Evolutionary conservation across 106 monocot species (phyloP), one percentile per base, ranked within the genome.

Genomic region (Ottelia alismoides): DNA sequence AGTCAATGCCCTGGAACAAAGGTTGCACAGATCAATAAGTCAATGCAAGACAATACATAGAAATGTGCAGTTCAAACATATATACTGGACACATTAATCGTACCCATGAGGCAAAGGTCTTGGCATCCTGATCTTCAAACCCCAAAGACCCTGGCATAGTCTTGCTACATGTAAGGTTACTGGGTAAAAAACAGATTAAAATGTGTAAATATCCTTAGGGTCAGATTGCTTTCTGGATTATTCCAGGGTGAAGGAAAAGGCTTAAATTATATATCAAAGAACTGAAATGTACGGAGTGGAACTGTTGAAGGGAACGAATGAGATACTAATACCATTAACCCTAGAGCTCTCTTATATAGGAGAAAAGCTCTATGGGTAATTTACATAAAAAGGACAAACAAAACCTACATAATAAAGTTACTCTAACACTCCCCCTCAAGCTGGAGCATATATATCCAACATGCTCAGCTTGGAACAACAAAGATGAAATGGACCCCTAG

Each of bases 101-200:
- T 80, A 93, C 92, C 87, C 92, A 93, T 40, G 80, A 72, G 31
- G 80, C 74, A 60, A 83, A 87, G 5, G 83, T 93, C 50, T 80
- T 87, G 28, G 79, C 76, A 71, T 93, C 92, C 26, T 80, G 83
- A 0, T 93, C 75, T 57, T 94, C 93, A 71, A 79, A 29, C 27
- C 72, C 83, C 54, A 94, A 73, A 30, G 87, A 94, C 12, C 93
- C 93, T 16, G 93, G 93, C 88, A 88, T 83, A 9, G 49, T 80
- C 30, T 67, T 66, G 51, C 80, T 81, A 50, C 93, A 93, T 45
- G 92, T 92, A 30, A 62, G 65, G 5, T 55, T 32, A 62, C 86
- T 92, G 74, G 63, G 71, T 23, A 26, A 10, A 21, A 10, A 27
- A 27, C 24, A 25, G 24, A 27, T n/a, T 3, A 30, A 20, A 49